Conservation (phyloP, 2,329 filamentous ascomycete genomes). For the Penicillium sp. region DNA sequence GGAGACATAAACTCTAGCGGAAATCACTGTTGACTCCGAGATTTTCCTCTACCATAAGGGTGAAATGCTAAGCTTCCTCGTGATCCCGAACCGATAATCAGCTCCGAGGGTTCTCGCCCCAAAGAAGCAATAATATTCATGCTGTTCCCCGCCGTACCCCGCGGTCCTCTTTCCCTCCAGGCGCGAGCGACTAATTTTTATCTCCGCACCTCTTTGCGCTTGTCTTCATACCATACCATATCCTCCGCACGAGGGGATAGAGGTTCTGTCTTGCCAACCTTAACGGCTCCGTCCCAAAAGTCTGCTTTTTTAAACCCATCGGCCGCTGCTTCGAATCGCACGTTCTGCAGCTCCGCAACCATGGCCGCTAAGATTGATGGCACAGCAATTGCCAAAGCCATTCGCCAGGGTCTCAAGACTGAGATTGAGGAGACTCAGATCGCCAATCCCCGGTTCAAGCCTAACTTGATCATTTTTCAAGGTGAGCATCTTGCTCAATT, state of each 20-base stretch:
- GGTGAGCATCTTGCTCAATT: slow-evolving; percentile 52
- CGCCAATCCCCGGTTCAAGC: slow-evolving; percentile 82
- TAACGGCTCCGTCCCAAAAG: slow-evolving; percentile 13
- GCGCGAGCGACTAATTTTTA: slow-evolving; percentile 22
- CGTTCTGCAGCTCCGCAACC: slow-evolving; percentile 67
- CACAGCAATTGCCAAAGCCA: slow-evolving; percentile 88
- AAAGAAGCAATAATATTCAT: slow-evolving; percentile 29
- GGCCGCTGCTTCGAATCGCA: slow-evolving; percentile 24
- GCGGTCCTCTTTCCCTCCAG: slow-evolving; percentile 23
- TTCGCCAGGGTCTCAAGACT: slow-evolving; percentile 75
- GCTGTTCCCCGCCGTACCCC: slow-evolving; percentile 28
- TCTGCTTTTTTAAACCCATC: slow-evolving; percentile 19
- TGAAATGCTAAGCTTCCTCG: slow-evolving; percentile 6
- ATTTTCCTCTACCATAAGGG: not conserved
- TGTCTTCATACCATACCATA: slow-evolving; percentile 4
- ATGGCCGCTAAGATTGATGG: slow-evolving; percentile 90
- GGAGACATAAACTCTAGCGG: not conserved
- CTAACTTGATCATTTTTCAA: slow-evolving; percentile 91
- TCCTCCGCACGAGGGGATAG: slow-evolving; percentile 18
- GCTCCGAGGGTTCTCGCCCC: slow-evolving; percentile 23
- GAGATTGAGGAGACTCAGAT: slow-evolving; percentile 82
- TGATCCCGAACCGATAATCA: slow-evolving; percentile 14
- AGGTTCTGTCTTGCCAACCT: slow-evolving; percentile 15
- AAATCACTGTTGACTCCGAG: not conserved
- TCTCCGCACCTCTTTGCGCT: slow-evolving; percentile 20